These are phyloP conservation scores for Plasmodium malariae DNA, from an alignment of 169 alveolate species.

Conservation along the genomic window DNA sequence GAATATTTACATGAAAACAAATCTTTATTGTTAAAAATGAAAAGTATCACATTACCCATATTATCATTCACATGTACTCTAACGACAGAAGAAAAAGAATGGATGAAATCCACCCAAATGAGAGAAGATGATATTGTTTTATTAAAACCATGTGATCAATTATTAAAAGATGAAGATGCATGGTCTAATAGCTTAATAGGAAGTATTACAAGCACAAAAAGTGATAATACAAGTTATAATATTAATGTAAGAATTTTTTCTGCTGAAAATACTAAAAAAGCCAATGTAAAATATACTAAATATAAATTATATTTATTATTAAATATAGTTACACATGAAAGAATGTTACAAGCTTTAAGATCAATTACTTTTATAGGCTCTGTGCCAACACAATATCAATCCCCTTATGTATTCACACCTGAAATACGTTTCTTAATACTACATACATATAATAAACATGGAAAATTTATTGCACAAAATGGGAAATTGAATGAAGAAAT, in stretches of 20 bases:
- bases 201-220: constrained; percentile 55
- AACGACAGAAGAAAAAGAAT: constrained; percentile 73
- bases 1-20: constrained; percentile 76
- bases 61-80: constrained; percentile 73
- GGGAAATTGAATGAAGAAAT: constrained; percentile 66
- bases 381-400: constrained; percentile 68
- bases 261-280: constrained; percentile 73
- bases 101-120: constrained; percentile 77
- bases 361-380: constrained; percentile 79
- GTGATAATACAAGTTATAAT: constrained; percentile 56
- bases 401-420: constrained; percentile 75
- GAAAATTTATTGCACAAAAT: constrained; percentile 65
- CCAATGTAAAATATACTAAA: constrained; percentile 64
- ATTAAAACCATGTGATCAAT: constrained; percentile 74
- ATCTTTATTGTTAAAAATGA: constrained; percentile 61
- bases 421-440: constrained; percentile 68
- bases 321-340: constrained; percentile 75
- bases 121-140: constrained; percentile 85
- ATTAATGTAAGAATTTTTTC: constrained; percentile 71
- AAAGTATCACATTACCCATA: constrained; percentile 73
- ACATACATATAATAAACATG: constrained; percentile 63
- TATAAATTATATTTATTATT: constrained; percentile 58
- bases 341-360: constrained; percentile 84
- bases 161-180: constrained; percentile 73
- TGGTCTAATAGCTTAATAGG: constrained; percentile 78